These are phyloP conservation scores for Fallopia convolvulus DNA, from an alignment of 148 eudicot species.

Conservation along the genomic window DNA sequence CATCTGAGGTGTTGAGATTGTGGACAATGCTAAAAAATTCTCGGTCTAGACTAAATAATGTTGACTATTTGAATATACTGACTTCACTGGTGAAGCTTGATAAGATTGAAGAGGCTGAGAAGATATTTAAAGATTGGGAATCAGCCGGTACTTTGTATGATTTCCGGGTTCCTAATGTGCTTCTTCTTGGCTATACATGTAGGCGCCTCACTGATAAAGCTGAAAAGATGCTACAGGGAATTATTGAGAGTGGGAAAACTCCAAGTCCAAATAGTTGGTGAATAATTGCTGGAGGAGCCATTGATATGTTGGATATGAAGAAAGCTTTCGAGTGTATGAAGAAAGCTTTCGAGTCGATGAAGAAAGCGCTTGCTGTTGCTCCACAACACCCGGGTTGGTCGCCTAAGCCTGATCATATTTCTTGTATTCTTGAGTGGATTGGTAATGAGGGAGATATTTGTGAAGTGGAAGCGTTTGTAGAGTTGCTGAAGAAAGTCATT, in stretches of 20 bases:
- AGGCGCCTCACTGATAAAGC: constrained; percentile 32
- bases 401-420: constrained; percentile 28
- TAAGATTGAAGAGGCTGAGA: constrained; percentile 33
- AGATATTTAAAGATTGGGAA: constrained; percentile 43
- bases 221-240: constrained; percentile 31
- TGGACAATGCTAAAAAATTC: constrained; percentile 35
- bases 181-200: constrained; percentile 38
- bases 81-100: constrained; percentile 40
- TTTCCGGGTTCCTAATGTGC: constrained; percentile 38
- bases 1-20: constrained; percentile 32
- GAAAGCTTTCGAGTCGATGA: constrained; percentile 41
- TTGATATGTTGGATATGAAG: constrained; percentile 24
- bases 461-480: constrained; percentile 34
- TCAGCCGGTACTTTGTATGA: constrained; percentile 30
- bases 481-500: constrained; percentile 22
- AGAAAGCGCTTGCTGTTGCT: constrained; percentile 29
- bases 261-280: constrained; percentile 46
- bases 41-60: constrained; percentile 29
- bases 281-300: constrained; percentile 38
- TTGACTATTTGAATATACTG: constrained; percentile 36
- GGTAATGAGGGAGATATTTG: constrained; percentile 26
- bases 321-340: constrained; percentile 41
- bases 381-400: constrained; percentile 35
- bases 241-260: constrained; percentile 25
- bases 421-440: constrained; percentile 37